phyloP scores from a whole-genome alignment of 2,329 filamentous ascomycete genomes.

The Colletotrichum orbiculare region DNA sequence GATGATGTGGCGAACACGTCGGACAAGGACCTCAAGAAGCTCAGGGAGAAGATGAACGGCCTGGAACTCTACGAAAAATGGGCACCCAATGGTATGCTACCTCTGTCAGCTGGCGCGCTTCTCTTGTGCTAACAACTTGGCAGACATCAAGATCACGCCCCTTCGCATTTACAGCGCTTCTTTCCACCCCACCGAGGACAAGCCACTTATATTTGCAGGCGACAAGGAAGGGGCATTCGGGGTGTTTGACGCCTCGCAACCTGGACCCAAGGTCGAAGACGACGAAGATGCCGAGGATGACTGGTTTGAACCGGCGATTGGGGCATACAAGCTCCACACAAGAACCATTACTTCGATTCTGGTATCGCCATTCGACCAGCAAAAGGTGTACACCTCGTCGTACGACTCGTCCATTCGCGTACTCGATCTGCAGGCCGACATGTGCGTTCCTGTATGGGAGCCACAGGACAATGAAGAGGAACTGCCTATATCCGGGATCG shows the following conservation, averaged over 20 bases:
- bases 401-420: constrained; percentile 94
- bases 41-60: constrained; percentile 81
- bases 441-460: constrained; percentile 84
- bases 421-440: constrained; percentile 83
- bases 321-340: constrained; percentile 89
- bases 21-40: constrained; percentile 77
- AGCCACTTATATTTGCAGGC: constrained; percentile 90
- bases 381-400: constrained; percentile 83
- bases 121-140: background rate
- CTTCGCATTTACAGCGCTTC: constrained; percentile 88
- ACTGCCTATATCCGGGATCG: constrained; percentile 84
- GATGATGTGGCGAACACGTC: constrained; percentile 84
- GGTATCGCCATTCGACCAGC: constrained; percentile 78
- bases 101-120: background rate
- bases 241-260: constrained; percentile 88
- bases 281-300: constrained; percentile 72
- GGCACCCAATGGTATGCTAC: constrained; percentile 76
- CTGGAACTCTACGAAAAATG: constrained; percentile 86
- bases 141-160: constrained; percentile 91
- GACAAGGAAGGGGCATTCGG: constrained; percentile 94
- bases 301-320: constrained; percentile 77
- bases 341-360: constrained; percentile 89
- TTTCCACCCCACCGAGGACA: constrained; percentile 88
- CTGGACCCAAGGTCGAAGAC: constrained; percentile 65
- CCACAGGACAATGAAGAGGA: constrained; percentile 77